Evolutionary conservation across 2,329 filamentous ascomycete genomes (phyloP).

Genomic region (Alternaria postmessia): DNA sequence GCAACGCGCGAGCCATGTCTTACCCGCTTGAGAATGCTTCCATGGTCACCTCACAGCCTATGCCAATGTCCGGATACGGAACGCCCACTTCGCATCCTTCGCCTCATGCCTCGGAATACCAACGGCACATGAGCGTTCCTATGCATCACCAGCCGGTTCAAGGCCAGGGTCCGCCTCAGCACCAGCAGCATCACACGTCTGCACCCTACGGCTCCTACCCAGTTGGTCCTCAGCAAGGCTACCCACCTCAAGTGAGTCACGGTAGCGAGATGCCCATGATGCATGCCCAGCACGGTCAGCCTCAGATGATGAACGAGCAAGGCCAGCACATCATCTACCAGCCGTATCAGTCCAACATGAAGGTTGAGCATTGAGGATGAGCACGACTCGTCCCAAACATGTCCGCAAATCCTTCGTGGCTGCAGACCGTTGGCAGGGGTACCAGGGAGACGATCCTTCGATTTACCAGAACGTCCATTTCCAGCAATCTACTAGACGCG

Average conservation of each 20-base stretch:
- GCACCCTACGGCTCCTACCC: constrained; percentile 41
- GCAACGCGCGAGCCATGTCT: constrained; percentile 49
- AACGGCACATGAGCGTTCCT: constrained; percentile 48
- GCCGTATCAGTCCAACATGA: constrained; percentile 48
- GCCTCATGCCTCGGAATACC: constrained; percentile 48
- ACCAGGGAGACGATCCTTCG: constrained; percentile 1
- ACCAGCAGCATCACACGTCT: constrained; percentile 40
- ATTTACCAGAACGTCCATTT: constrained; percentile 8
- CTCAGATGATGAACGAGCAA: constrained; percentile 51
- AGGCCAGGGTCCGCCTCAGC: constrained; percentile 33
- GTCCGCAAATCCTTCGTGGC: constrained; percentile 16
- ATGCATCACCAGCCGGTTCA: constrained; percentile 45
- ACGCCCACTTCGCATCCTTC: constrained; percentile 49
- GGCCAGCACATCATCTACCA: constrained; percentile 53
- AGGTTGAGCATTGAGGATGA: constrained; percentile 47
- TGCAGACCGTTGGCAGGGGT: constrained; percentile 17
- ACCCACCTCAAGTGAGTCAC: constrained; percentile 47
- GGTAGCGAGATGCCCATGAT: constrained; percentile 50
- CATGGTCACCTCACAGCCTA: constrained; percentile 48
- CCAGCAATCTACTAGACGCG: constrained; percentile 4
- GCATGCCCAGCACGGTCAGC: constrained; percentile 43
- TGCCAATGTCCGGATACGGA: constrained; percentile 49
- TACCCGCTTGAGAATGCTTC: constrained; percentile 50
- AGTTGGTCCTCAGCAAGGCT: constrained; percentile 39
- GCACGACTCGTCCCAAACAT: constrained; percentile 9